phyloP scores from a whole-genome alignment of 2,329 filamentous ascomycete species.

The Lecanicillium sp. region DNA sequence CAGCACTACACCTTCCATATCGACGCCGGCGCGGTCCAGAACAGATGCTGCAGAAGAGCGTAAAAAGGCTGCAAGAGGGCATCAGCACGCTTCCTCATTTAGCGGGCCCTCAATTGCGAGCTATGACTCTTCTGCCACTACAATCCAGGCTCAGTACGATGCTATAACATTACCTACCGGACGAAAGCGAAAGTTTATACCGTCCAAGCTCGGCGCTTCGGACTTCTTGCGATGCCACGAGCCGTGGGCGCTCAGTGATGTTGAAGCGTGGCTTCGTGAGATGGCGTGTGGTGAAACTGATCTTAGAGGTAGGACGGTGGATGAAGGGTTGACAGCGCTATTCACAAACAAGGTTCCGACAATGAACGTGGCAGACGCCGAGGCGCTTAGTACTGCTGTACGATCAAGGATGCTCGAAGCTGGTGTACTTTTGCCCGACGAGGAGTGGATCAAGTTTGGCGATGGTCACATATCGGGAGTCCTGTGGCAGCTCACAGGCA shows the following conservation, averaged over 20 bases:
- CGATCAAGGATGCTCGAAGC: conserved; percentile 72
- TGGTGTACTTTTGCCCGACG: conserved; percentile 73
- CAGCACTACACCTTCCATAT: conserved; percentile 68
- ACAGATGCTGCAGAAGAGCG: conserved; percentile 80
- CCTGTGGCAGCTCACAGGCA: conserved; percentile 84
- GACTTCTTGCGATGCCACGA: conserved; percentile 82
- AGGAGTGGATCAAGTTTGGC: conserved; percentile 97
- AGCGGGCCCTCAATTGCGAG: conserved; percentile 45
- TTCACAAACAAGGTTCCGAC: conserved; percentile 95
- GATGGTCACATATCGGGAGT: conserved; percentile 76
- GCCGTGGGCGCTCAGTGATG: conserved; percentile 88
- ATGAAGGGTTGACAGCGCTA: conserved; percentile 78
- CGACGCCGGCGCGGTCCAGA: conserved; percentile 81
- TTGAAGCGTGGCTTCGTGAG: conserved; percentile 77
- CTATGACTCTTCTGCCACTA: conserved; percentile 47
- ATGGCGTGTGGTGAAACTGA: conserved; percentile 90
- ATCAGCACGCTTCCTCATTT: conserved; percentile 40
- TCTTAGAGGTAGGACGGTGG: conserved; percentile 73
- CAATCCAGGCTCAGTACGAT: conserved; percentile 57
- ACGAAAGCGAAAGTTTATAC: conserved; percentile 75
- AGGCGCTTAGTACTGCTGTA: conserved; percentile 71
- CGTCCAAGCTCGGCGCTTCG: conserved; percentile 67
- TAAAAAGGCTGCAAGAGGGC: conserved; percentile 43
- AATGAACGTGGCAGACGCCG: conserved; percentile 96
- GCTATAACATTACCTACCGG: conserved; percentile 75